Percentiles rank a stretch among this genome's conserved stretches.
Conservation (phyloP, 2,329 filamentous ascomycete species). For the Cladobotryum protrusum region DNA sequence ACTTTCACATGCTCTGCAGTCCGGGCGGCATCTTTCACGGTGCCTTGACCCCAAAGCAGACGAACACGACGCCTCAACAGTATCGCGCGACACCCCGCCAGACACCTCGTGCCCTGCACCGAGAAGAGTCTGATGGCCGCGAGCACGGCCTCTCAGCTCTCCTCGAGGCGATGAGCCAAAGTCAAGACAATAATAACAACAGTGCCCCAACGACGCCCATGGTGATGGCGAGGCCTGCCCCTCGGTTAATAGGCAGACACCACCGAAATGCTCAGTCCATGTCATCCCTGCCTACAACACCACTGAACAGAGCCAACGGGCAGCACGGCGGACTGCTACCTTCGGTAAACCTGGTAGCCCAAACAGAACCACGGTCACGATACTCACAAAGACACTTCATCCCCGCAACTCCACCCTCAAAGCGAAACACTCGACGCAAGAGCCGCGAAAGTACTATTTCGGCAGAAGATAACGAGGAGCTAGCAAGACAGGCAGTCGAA, state of each 20-base stretch:
- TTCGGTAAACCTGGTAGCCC: constrained; percentile 55
- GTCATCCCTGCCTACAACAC: constrained; percentile 77
- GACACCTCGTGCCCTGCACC: constrained; percentile 38
- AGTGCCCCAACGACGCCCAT: constrained; percentile 69
- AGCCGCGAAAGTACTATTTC: constrained; percentile 86
- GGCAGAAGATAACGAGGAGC: constrained; percentile 54
- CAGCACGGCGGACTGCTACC: constrained; percentile 51
- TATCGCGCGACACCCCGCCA: constrained; percentile 44
- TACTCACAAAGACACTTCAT: constrained; percentile 34
- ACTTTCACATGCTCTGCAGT: constrained; percentile 72
- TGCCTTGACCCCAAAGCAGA: constrained; percentile 52
- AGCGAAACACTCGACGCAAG: constrained; percentile 47
- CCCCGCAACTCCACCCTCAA: constrained; percentile 39
- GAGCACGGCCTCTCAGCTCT: constrained; percentile 70
- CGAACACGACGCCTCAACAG: constrained; percentile 40
- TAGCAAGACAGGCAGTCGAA: constrained; percentile 48
- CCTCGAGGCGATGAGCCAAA: constrained; percentile 72
- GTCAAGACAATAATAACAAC: constrained; percentile 39
- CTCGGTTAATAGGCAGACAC: constrained; percentile 54
- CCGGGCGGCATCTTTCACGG: constrained; percentile 63
- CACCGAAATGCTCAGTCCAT: constrained; percentile 73
- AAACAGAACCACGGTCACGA: constrained; percentile 50
- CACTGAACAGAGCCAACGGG: constrained; percentile 47
- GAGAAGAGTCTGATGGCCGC: constrained; percentile 39
- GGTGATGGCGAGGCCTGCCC: constrained; percentile 37